These are phyloP conservation scores for Austroboletus niveus DNA, from an alignment of 1,284 basidiomycete genomes.

Conservation along the genomic window DNA sequence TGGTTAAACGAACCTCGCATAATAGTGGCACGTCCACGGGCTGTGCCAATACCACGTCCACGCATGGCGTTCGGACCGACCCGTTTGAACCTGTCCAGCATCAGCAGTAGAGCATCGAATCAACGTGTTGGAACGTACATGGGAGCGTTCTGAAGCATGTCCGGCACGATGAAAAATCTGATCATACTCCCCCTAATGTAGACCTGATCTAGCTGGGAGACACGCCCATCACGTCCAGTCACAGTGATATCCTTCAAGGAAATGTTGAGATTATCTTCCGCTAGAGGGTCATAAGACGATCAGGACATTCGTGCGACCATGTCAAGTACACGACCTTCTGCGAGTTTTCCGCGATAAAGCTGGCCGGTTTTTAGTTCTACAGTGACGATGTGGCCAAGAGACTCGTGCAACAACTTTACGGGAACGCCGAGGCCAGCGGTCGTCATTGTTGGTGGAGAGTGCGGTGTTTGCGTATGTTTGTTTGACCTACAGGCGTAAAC, in stretches of 20 bases:
- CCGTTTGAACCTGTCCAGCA: constrained; percentile 87
- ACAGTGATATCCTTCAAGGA: constrained; percentile 97
- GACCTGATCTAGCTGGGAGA: constrained; percentile 98
- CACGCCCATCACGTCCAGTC: constrained; percentile 95
- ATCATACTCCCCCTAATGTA: constrained; percentile 99
- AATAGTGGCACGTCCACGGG: constrained; percentile 94
- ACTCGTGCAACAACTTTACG: constrained; percentile 90
- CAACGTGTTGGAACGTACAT: constrained; percentile 65
- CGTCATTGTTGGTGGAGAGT: constrained; percentile 22
- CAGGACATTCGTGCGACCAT: constrained; percentile 14
- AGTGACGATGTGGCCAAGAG: constrained; percentile 94
- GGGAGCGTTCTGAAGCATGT: constrained; percentile 98
- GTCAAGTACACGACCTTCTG: constrained; percentile 66
- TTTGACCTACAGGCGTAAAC: neutral
- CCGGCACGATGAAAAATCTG: constrained; percentile 98
- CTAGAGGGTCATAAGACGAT: constrained; percentile 45
- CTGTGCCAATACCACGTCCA: constrained; percentile 97
- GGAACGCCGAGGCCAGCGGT: constrained; percentile 78
- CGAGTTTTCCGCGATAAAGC: constrained; percentile 95
- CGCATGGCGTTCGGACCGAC: constrained; percentile 98
- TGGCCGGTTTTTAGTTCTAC: constrained; percentile 98
- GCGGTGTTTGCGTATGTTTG: constrained; percentile 27
- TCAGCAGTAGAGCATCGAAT: constrained; percentile 10
- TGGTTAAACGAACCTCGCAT: constrained; percentile 70
- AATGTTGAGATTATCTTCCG: constrained; percentile 98